Evolutionary conservation across 2,329 filamentous ascomycete genomes (phyloP).

Genomic region (Periglandula ipomoeae): DNA sequence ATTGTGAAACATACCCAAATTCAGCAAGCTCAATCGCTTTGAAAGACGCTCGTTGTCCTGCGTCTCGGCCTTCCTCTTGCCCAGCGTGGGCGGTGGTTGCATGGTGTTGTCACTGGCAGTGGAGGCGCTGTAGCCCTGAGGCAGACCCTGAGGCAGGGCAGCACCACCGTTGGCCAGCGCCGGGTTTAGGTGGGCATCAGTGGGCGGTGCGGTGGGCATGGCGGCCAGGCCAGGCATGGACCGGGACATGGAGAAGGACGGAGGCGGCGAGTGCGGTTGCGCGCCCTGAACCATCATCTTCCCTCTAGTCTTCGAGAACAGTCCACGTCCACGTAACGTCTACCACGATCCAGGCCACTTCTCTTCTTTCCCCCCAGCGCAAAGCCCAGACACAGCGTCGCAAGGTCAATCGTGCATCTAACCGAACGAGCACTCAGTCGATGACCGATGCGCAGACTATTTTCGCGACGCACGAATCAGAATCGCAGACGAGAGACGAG

Average conservation of each 20-base stretch:
- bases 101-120: slow-evolving; percentile 6
- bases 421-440: not conserved
- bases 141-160: slow-evolving; percentile 3
- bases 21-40: slow-evolving; percentile 74
- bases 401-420: not conserved
- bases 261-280: slow-evolving; percentile 11
- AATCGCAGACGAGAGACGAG: too few relatives aligned
- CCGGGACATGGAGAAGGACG: slow-evolving; percentile 2
- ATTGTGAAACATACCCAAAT: slow-evolving; percentile 52
- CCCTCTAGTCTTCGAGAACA: not conserved
- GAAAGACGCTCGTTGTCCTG: slow-evolving; percentile 65
- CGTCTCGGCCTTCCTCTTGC: slow-evolving; percentile 52
- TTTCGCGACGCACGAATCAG: not conserved
- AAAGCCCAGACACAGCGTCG: not conserved
- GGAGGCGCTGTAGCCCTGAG: slow-evolving; percentile 7
- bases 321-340: too few relatives aligned
- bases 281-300: slow-evolving; percentile 27
- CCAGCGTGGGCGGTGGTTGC: slow-evolving; percentile 10
- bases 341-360: not conserved
- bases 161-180: not conserved
- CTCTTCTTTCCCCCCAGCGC: not conserved
- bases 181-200: not conserved
- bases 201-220: not conserved
- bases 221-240: not conserved
- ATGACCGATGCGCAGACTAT: not conserved